phyloP scores from a whole-genome alignment of 2,329 filamentous ascomycete species.

The Aspergillus floridensis region DNA sequence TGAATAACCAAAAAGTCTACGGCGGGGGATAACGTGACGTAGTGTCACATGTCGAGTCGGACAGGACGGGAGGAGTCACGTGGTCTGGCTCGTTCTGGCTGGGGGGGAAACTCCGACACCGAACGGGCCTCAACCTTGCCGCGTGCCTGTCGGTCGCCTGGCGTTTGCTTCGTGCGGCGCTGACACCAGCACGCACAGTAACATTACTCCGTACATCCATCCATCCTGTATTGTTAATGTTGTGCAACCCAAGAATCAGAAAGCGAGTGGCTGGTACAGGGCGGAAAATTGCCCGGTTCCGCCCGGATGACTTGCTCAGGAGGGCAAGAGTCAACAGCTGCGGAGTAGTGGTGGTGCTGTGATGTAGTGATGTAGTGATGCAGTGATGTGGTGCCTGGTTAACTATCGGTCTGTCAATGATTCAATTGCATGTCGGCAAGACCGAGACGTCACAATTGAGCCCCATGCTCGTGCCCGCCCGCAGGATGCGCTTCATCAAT shows the following conservation, averaged over 20 bases:
- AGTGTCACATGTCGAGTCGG: constrained; percentile 13
- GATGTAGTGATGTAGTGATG: too few relatives aligned
- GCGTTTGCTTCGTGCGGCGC: neutral
- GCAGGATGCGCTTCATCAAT: neutral
- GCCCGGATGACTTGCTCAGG: neutral
- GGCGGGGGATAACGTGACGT: constrained; percentile 14
- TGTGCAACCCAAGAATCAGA: neutral
- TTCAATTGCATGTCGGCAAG: neutral
- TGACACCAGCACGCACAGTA: neutral
- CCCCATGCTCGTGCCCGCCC: neutral
- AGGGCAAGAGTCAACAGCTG: too few relatives aligned
- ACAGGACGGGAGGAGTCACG: constrained; percentile 1
- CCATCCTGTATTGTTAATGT: neutral
- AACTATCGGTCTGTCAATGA: too few relatives aligned
- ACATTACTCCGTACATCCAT: too few relatives aligned
- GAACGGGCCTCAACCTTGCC: neutral
- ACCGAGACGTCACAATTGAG: neutral
- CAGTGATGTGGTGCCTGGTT: too few relatives aligned
- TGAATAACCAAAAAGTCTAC: constrained; percentile 2
- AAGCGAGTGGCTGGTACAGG: neutral
- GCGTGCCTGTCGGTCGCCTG: neutral
- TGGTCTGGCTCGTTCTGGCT: neutral
- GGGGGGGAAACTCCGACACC: neutral
- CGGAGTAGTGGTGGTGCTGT: too few relatives aligned
- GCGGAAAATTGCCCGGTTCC: neutral